Evolutionary conservation across 306 rosid species (phyloP), one percentile per base, ranked within the genome.

Genomic region (Cicer yamashitae): DNA sequence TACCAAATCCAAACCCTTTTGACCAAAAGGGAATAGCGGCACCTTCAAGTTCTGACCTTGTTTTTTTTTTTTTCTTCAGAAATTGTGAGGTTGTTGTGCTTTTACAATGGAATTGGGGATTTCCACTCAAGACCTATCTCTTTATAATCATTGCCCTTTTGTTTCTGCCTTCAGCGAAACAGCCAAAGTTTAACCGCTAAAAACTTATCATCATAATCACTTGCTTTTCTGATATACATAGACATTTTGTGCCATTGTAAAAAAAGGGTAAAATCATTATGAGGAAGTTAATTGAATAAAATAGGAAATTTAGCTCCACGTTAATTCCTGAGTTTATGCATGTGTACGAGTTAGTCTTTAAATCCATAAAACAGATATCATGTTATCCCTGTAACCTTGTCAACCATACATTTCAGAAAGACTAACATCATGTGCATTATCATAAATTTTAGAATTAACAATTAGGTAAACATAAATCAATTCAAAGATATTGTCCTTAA

Each of bases 201-300:
- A 50, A 51, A 38, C 2, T 51, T 22, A 47, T 22, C 79, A 69
- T 38, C 70, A 10, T 47, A 73, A 45, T 56, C 46, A 13, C 6
- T 40, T 69, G 76, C 71, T 58, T 51, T 51, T 51, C 6, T 25
- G n/a, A 63, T 51, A 41, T 8, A 34, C 17, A 20, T 5, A 10
- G 15, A 45, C 40, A 41, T 67, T 53, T 11, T 51, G 56, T 22
- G 17, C 12, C 41, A 22, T 59, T 17, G 48, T 20, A 13, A 66
- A 52, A 6, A 67, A 3, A 15, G 46, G 17, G 15, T 43, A 17
- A 43, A 43, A 41, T 11, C 57, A 25, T 59, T 44, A 47, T 14
- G 6, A 68, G 54, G 4, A 69, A 70, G 30, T 52, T 51, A 61
- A 38, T 69, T 6, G 50, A 51, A 45, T 47, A 30, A 46, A 64